Evolutionary conservation across 106 monocot genomes (phyloP).

Genomic region (Dioscorea alata): DNA sequence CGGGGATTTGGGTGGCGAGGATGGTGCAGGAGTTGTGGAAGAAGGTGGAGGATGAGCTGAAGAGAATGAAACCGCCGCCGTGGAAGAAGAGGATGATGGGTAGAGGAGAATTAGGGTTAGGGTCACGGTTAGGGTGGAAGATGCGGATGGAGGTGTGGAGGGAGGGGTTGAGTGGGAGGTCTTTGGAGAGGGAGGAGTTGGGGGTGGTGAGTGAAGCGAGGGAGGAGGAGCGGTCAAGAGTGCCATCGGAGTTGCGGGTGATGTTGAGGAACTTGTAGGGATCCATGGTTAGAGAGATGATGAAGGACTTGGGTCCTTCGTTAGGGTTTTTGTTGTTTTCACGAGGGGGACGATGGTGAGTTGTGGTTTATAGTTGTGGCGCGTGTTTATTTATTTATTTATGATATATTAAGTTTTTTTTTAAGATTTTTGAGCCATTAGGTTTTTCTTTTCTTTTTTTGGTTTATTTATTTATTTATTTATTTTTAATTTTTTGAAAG

Average conservation of each 20-base stretch:
- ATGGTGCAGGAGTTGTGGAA: not conserved
- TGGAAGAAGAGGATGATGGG: slow-evolving; percentile 20
- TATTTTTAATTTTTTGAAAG: too few species aligned
- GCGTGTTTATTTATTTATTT: too few species aligned
- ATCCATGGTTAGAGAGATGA: not conserved
- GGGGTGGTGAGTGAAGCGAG: not conserved
- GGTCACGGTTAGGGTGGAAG: slow-evolving; percentile 1
- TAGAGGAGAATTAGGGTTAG: not conserved
- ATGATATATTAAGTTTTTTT: too few species aligned
- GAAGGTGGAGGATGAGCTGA: slow-evolving; percentile 1
- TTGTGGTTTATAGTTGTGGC: too few species aligned
- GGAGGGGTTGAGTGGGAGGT: slow-evolving; percentile 5
- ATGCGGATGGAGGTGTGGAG: slow-evolving; percentile 11
- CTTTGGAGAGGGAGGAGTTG: slow-evolving; percentile 7
- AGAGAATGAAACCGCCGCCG: slow-evolving; percentile 24
- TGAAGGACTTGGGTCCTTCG: not conserved
- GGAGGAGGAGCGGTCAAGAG: slow-evolving; percentile 10
- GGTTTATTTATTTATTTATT: too few species aligned
- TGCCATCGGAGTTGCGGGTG: slow-evolving; percentile 36
- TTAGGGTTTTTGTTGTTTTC: too few species aligned
- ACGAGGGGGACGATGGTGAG: too few species aligned
- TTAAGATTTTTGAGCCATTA: too few species aligned
- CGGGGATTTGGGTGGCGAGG: not conserved
- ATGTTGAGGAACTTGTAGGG: slow-evolving; percentile 29
- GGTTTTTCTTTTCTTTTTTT: too few species aligned